Evolutionary conservation across 805 yeast species (phyloP), one percentile per base, ranked within the genome.

Genomic region (Pichia gijzeniarum): DNA sequence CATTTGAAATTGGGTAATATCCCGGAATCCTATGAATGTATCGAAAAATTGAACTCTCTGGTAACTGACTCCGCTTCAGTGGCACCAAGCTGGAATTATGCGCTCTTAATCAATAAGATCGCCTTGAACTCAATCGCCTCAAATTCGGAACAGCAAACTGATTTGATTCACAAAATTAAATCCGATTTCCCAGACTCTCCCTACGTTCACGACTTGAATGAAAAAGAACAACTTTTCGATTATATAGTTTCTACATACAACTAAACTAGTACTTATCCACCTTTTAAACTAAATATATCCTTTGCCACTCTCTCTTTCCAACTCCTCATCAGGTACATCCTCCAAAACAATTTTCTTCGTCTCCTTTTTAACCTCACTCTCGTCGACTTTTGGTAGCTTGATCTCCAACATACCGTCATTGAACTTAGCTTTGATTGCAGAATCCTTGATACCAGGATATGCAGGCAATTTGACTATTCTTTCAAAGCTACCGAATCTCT

Each of bases 11-110:
- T 88, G 61, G 78, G 80, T 41, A 85, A 90, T 58, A 69, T 78
- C 45, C 91, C 90, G 2, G 97, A 91, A 65, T 90, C 96, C 9
- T 74, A 76, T 48, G 86, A 85, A 50, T 69, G 80, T 32, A 66
- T 84, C 12, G 66, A 65, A 27, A 67, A 72, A 41, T 44, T 52
- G 25, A 47, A 46, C 14, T 35, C 41, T 8, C 31, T 35, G 16
- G 16, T 13, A 30, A 30, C 14, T 12, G 33, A 30, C 4, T 41
- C 46, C 18, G 21, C 31, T 19, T 16, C 18, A 1, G 48, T 38
- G 25, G 39, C 48, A 12, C 38, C 53, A 20, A 31, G 36, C 21
- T 60, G 62, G 61, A 50, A 60, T 27, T 70, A 65, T 14, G 79
- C 79, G 58, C 68, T 78, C 34, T 53, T 82, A 35, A 85, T 88